Percentiles rank a stretch among this genome's conserved stretches.
These are phyloP conservation scores for Pseudopithomyces chartarum DNA, from an alignment of 2,329 filamentous ascomycete species.

Conservation along the genomic window DNA sequence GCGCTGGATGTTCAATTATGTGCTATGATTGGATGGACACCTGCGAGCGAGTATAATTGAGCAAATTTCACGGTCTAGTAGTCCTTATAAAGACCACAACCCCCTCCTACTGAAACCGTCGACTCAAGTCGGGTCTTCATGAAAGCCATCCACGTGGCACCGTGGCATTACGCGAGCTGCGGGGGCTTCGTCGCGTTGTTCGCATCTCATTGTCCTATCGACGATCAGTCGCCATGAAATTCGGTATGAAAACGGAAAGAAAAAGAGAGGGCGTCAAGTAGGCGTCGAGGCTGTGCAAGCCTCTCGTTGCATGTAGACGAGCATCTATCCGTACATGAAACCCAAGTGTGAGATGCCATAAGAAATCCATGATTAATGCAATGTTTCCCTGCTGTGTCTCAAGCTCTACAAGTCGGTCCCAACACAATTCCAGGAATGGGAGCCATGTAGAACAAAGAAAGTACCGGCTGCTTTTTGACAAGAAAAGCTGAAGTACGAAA, in stretches of 20 bases:
- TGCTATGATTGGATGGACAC: not conserved
- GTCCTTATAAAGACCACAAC: not conserved
- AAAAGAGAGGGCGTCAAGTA: not conserved
- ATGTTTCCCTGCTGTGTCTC: too few relatives aligned
- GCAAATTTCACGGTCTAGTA: not conserved
- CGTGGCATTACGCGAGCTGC: constrained; percentile 2
- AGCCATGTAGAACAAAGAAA: too few relatives aligned
- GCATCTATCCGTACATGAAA: not conserved
- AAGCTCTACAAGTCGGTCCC: too few relatives aligned
- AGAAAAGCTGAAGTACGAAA: too few relatives aligned
- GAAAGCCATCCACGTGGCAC: not conserved
- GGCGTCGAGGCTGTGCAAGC: constrained; percentile 3
- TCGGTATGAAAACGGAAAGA: not conserved
- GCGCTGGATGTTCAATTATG: not conserved
- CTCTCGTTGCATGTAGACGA: not conserved
- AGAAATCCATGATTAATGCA: too few relatives aligned
- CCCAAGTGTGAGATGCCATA: not conserved
- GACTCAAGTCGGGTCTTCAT: not conserved
- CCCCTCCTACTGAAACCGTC: constrained; percentile 1
- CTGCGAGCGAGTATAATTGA: not conserved
- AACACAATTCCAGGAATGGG: too few relatives aligned
- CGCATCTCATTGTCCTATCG: not conserved
- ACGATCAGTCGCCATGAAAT: not conserved
- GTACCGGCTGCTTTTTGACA: too few relatives aligned
- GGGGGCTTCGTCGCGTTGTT: not conserved